Conservation (phyloP, 805 yeast species). For the Deakozyma indianensis region DNA sequence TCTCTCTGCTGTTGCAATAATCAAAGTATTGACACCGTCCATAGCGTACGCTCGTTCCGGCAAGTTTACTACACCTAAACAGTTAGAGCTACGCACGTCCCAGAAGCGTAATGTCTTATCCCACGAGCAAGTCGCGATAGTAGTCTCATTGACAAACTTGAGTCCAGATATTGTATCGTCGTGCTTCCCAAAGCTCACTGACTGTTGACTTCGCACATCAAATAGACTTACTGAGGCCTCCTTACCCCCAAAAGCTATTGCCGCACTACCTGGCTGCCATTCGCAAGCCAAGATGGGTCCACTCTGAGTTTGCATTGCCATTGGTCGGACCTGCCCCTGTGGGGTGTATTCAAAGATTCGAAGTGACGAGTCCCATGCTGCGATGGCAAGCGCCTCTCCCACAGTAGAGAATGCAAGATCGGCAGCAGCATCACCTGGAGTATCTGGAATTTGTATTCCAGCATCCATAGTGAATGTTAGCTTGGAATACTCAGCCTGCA, state of each 20-base stretch:
- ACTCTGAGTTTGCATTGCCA: slow-evolving; percentile 80
- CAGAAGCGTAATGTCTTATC: slow-evolving; percentile 85
- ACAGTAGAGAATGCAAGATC: slow-evolving; percentile 77
- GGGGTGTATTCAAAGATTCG: slow-evolving; percentile 75
- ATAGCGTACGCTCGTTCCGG: slow-evolving; percentile 82
- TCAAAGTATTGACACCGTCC: slow-evolving; percentile 71
- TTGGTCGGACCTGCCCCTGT: slow-evolving; percentile 63
- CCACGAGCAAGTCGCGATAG: slow-evolving; percentile 40
- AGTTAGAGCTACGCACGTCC: slow-evolving; percentile 69
- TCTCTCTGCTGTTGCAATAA: slow-evolving; percentile 85
- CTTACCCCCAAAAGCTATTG: slow-evolving; percentile 78
- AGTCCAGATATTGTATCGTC: slow-evolving; percentile 65
- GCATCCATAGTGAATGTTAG: neutral
- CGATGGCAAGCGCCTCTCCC: slow-evolving; percentile 64
- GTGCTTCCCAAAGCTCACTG: slow-evolving; percentile 75
- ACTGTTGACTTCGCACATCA: slow-evolving; percentile 71
- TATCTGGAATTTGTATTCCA: neutral
- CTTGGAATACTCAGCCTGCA: no score
- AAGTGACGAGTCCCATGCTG: slow-evolving; percentile 97
- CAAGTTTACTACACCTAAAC: slow-evolving; percentile 62
- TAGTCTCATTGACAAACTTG: slow-evolving; percentile 1
- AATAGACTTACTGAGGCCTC: slow-evolving; percentile 78
- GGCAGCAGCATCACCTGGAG: slow-evolving; percentile 49
- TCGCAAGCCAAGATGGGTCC: slow-evolving; percentile 74
- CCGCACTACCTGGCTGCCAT: slow-evolving; percentile 79